Conservation (phyloP, 805 yeast genomes). For the Candida maesae region DNA sequence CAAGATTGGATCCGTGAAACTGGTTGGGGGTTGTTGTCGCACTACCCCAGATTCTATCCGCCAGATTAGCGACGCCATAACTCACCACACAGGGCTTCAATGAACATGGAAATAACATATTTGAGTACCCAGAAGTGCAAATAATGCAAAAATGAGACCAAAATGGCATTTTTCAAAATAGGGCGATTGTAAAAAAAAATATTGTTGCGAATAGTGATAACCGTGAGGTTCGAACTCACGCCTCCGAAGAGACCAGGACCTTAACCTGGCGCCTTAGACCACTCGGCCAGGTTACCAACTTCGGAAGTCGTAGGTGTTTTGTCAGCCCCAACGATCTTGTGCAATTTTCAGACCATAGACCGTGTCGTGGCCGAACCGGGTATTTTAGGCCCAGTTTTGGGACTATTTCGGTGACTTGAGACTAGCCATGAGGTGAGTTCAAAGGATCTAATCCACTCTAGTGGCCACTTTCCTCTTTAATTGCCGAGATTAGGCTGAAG, state of each 20-base stretch:
- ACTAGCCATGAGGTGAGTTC: no score
- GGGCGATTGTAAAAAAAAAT: constrained; percentile 7
- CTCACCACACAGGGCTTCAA: neutral
- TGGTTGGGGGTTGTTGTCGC: constrained; percentile 77
- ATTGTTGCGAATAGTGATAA: constrained; percentile 43
- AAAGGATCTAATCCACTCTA: no score
- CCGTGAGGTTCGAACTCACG: constrained; percentile 87
- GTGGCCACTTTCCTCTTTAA: no score
- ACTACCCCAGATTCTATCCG: constrained; percentile 45
- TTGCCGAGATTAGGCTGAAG: no score
- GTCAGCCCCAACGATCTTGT: no score
- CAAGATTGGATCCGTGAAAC: constrained; percentile 34
- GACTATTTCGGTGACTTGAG: no score
- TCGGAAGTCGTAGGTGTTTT: neutral
- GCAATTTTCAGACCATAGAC: neutral
- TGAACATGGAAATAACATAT: neutral
- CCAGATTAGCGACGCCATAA: constrained; percentile 5
- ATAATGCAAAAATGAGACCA: neutral
- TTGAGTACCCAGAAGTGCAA: neutral
- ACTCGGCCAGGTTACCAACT: constrained; percentile 63
- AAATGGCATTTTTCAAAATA: neutral
- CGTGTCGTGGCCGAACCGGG: neutral
- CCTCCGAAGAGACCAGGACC: constrained; percentile 84
- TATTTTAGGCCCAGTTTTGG: neutral
- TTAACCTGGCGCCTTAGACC: constrained; percentile 73